Evolutionary conservation across 2,329 filamentous ascomycete genomes (phyloP).

Genomic region (Nannizziopsis arthrosporioides): DNA sequence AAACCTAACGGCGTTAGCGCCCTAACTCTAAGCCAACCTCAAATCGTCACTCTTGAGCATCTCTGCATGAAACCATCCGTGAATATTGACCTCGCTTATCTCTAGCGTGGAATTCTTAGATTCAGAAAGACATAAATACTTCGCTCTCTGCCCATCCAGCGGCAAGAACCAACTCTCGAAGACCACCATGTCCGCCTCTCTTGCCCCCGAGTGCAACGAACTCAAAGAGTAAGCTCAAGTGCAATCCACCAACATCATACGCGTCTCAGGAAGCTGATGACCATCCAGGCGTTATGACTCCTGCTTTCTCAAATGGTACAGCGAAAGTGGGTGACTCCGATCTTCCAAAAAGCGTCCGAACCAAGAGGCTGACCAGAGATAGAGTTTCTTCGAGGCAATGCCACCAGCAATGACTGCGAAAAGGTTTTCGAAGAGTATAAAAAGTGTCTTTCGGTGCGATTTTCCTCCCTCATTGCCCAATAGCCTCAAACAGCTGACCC

Average conservation of each 20-base stretch:
- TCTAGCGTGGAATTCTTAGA: background rate
- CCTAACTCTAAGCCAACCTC: constrained; percentile 8
- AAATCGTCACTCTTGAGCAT: constrained; percentile 1
- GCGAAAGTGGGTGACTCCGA: constrained; percentile 62
- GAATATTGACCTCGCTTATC: constrained; percentile 3
- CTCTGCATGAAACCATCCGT: background rate
- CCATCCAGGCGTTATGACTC: constrained; percentile 74
- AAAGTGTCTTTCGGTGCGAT: constrained; percentile 61
- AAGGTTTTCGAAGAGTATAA: constrained; percentile 80
- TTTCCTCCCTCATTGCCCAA: background rate
- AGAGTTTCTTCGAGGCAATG: constrained; percentile 84
- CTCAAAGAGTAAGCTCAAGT: constrained; percentile 69
- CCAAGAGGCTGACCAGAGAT: constrained; percentile 12
- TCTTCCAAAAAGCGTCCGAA: background rate
- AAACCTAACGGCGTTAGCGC: constrained; percentile 6
- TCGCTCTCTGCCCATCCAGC: background rate
- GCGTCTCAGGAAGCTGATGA: constrained; percentile 8
- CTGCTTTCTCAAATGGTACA: constrained; percentile 99
- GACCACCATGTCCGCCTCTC: constrained; percentile 71
- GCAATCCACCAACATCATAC: background rate
- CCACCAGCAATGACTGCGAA: constrained; percentile 75
- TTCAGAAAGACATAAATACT: constrained; percentile 5
- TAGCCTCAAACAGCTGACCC: constrained; percentile 6
- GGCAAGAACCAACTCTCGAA: background rate
- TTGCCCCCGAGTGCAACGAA: constrained; percentile 89